These are phyloP conservation scores for Ganoderma sinense DNA, from an alignment of 1,284 basidiomycete genomes.

Conservation along the genomic window DNA sequence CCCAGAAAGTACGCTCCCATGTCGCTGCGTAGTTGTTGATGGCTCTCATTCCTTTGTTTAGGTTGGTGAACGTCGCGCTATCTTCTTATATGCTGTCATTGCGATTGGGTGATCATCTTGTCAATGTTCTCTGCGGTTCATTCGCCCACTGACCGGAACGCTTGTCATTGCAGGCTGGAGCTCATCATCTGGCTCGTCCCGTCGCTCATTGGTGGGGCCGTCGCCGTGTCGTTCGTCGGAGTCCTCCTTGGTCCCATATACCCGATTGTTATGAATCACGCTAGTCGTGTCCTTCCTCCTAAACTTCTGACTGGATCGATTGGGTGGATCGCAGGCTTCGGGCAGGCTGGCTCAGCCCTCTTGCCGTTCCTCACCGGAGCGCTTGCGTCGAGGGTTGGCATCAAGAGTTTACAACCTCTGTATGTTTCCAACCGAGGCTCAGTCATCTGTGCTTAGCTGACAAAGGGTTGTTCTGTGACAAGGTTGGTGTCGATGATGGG, in stretches of 20 bases:
- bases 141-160: background rate
- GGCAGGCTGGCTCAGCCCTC: conserved; percentile 61
- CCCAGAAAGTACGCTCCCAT: conserved; percentile 47
- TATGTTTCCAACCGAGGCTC: conserved; percentile 1
- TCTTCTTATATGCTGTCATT: conserved; percentile 47
- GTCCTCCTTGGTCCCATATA: conserved; percentile 60
- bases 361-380: conserved; percentile 65
- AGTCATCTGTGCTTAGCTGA: background rate
- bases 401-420: conserved; percentile 35
- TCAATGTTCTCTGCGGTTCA: background rate
- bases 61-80: conserved; percentile 52
- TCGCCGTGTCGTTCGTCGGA: conserved; percentile 63
- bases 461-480: background rate
- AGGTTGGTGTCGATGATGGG: conserved; percentile 37
- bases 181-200: conserved; percentile 70
- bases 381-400: conserved; percentile 54
- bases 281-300: conserved; percentile 55
- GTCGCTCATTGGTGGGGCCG: conserved; percentile 58
- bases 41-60: conserved; percentile 20
- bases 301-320: conserved; percentile 62
- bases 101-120: conserved; percentile 42
- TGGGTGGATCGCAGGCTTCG: conserved; percentile 65
- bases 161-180: conserved; percentile 50
- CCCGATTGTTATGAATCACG: conserved; percentile 60
- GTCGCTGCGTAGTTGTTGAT: background rate